These are phyloP conservation scores for Cyanidioschyzon merolae DNA, from an alignment of 23 red algal genomes.

Conservation along the genomic window DNA sequence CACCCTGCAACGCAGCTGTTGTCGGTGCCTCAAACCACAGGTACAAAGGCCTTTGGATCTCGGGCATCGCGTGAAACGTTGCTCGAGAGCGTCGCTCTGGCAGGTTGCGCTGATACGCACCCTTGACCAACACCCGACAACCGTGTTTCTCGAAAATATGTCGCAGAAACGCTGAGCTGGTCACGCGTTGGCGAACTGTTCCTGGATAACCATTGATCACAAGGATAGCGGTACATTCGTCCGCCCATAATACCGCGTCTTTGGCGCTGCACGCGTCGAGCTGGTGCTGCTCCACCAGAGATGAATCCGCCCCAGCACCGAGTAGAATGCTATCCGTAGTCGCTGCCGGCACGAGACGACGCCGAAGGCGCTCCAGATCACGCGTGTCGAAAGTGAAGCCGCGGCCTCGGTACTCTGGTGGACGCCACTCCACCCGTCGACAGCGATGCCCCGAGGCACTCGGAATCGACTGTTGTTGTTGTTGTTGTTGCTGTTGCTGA, in stretches of 20 bases:
- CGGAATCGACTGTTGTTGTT: too few relatives aligned
- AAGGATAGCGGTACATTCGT: background rate
- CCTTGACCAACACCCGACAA: constrained; percentile 9
- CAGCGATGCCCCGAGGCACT: too few relatives aligned
- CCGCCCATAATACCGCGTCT: too few relatives aligned
- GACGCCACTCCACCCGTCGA: background rate
- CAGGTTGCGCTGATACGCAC: background rate
- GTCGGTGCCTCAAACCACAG: background rate
- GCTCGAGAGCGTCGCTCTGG: too few relatives aligned
- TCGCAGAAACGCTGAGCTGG: background rate
- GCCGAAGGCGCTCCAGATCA: background rate
- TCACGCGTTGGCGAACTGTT: background rate
- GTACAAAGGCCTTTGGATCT: background rate
- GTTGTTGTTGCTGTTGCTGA: too few relatives aligned
- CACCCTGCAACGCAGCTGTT: background rate
- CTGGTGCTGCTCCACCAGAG: too few relatives aligned
- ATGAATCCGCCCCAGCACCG: background rate
- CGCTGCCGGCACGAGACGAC: background rate
- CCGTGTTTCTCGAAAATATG: background rate
- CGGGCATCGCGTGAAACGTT: background rate
- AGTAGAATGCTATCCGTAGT: too few relatives aligned
- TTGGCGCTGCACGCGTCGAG: too few relatives aligned
- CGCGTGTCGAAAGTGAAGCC: background rate
- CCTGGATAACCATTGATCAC: background rate
- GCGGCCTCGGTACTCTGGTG: background rate